phyloP scores from a whole-genome alignment of 179 eudicot genomes.

The Pouteria campechiana region DNA sequence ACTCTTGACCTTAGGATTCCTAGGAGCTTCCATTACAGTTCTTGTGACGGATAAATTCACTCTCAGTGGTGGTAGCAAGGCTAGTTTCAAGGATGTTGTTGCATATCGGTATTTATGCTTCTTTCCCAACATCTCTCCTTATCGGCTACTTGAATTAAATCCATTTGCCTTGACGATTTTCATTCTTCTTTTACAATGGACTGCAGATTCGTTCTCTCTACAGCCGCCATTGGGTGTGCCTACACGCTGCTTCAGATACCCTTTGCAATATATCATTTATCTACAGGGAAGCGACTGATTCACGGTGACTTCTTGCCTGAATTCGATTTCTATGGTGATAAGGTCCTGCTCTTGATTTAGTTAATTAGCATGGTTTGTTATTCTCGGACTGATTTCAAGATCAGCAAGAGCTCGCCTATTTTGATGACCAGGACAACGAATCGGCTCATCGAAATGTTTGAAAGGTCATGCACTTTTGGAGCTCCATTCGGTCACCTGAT shows the following conservation, averaged over 20 bases:
- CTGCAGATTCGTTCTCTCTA: constrained; percentile 8
- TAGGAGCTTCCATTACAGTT: background rate
- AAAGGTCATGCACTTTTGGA: too few species aligned
- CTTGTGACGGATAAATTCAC: background rate
- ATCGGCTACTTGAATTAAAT: too few species aligned
- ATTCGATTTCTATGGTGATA: constrained; percentile 13
- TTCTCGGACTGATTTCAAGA: too few species aligned
- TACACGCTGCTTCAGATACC: constrained; percentile 12
- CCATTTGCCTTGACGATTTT: background rate
- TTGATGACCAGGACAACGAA: too few species aligned
- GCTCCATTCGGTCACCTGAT: too few species aligned
- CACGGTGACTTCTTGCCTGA: background rate
- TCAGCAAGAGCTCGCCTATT: too few species aligned
- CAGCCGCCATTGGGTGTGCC: constrained; percentile 3
- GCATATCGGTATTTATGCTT: background rate
- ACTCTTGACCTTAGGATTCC: background rate
- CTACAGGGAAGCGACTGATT: constrained; percentile 9
- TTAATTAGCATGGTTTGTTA: too few species aligned
- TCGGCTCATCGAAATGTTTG: too few species aligned
- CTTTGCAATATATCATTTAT: constrained; percentile 9
- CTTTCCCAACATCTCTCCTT: background rate
- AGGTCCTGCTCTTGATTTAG: too few species aligned
- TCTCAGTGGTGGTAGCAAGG: background rate
- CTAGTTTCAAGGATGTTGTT: background rate
- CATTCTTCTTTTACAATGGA: background rate